Base-by-base conservation (phyloP, 768 basidiomycete genomes). In the Candolleomyces efflorescens region DNA sequence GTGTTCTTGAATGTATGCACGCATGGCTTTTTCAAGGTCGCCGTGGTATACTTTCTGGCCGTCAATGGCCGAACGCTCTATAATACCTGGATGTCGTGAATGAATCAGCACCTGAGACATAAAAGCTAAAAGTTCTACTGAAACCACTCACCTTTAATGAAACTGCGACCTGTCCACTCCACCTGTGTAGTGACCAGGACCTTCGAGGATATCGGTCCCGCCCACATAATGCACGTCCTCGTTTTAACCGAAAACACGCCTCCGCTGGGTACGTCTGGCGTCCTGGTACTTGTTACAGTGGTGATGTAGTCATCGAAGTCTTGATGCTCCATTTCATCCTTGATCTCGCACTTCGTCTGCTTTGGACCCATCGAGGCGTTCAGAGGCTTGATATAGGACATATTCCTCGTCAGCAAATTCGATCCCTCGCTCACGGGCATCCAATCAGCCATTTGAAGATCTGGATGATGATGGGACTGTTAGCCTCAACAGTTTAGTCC, bases 401-500 rank as follows among this genome's bases (percentile, higher is more conserved):
- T 94, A 61, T 93, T 91, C 10, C 96, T 83, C 24, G 85, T 78
- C 10, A 97, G 83, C 41, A 92, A 80, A 55, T 86, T 83, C 36
- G 86, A 83, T 13, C 79, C 83, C 0, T 82, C 75, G 0, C 73
- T 65, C 3, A 77, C 75, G 0, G 96, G 94, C 17, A 82, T 75
- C 97, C 97, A 98, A 68, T 98, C 97, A 3, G 94, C 89, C 65
- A 94, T 92, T 71, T 99, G 94, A 54, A 99, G 83, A 62, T 98
- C 96, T 98, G 24, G 20, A n/a, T 5, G 32, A n/a, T 38, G 5
- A 41, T n/a, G 54, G 11, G 18, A 49, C 32, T 32, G 22, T 44
- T 18, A 24, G 23, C 23, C 46, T 22, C 32, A 44, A 49, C 36
- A 45, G 26, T 32, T 20, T 24, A n/a, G 32, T 32, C 32, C 11